Evolutionary conservation across 352 stramenopile genomes (phyloP).

Genomic region (Phytophthora colocasiae): DNA sequence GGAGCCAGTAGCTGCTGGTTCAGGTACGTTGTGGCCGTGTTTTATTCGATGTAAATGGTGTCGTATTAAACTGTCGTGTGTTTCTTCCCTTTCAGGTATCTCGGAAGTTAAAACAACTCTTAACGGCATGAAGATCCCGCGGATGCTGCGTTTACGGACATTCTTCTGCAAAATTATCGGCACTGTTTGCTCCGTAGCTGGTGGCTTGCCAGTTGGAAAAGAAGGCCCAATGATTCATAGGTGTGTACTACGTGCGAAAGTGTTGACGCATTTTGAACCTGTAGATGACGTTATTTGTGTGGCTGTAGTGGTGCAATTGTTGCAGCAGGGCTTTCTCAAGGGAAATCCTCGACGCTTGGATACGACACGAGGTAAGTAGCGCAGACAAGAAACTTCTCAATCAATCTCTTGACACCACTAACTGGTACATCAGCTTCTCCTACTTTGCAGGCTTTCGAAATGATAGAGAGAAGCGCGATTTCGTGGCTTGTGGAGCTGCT

Average conservation of each 20-base stretch:
- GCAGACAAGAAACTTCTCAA: not conserved
- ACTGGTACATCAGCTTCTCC: conserved; percentile 58
- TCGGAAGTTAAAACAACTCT: conserved; percentile 94
- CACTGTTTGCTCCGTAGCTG: conserved; percentile 85
- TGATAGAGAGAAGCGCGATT: conserved; percentile 90
- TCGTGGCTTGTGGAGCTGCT: conserved; percentile 88
- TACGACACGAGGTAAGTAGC: conserved; percentile 69
- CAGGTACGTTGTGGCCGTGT: conserved; percentile 42
- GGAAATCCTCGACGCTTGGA: conserved; percentile 74
- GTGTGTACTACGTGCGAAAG: conserved; percentile 26
- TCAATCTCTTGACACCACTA: not conserved
- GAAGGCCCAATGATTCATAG: conserved; percentile 95
- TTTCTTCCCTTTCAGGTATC: conserved; percentile 62
- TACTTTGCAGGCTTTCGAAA: conserved; percentile 91
- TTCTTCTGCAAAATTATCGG: conserved; percentile 91
- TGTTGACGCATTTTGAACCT: conserved; percentile 21
- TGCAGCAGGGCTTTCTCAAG: conserved; percentile 76
- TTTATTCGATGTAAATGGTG: not conserved
- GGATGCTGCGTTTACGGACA: conserved; percentile 74
- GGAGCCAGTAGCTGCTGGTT: conserved; percentile 82
- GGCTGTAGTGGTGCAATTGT: conserved; percentile 73
- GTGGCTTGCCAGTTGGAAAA: conserved; percentile 89
- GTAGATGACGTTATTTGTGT: conserved; percentile 13
- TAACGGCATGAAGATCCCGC: conserved; percentile 91
- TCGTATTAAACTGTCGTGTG: too few relatives aligned